Base-by-base conservation (phyloP, 805 yeast genomes). In the Zygotorulaspora sp. region DNA sequence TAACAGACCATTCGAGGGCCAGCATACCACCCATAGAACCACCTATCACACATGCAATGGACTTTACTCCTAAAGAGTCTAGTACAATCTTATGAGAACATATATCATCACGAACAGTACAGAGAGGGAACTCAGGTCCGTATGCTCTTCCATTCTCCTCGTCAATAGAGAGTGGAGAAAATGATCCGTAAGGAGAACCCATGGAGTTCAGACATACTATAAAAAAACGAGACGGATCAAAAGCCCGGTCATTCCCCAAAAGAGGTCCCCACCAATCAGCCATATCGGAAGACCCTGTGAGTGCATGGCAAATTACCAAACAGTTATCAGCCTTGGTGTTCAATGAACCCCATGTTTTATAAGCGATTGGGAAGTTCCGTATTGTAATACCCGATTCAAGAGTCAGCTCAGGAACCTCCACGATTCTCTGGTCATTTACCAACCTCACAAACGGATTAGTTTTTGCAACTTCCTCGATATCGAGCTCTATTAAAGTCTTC, bases 1-100 rank as follows among this genome's bases (percentile, higher is more conserved):
- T 48, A 5, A 52, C 47, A 3, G 88, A 77, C 74, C 86, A 92
- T 60, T 92, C 98, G 51, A 92, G 66, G 0, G 89, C 87, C 30
- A 88, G 66, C 97, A 92, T 92, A 13, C 98, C 98, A 28, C 98
- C 98, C 98, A 92, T 92, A 17, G 97, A 89, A 0, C 98, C 98
- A 26, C 98, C 98, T 40, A 92, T 76, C 12, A 83, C 94, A 35
- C 81, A 75, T 1, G 97, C 96, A 19, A 90, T 68, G 40, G 78
- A 74, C 36, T 71, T 72, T n/a, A 92, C 86, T 0, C 86, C 88
- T 31, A 92, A 63, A 4, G 80, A 77, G 48, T 89, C 96, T 33
- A 92, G 66, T 2, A 90, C 80, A 35, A 80, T 57, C 49, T 70
- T 77, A 52, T 92, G 97, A 9, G 89, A 75, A 5, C 73, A 70